These are phyloP conservation scores for Plasmodium sp. DNA, from an alignment of 169 alveolate species.

Conservation along the genomic window DNA sequence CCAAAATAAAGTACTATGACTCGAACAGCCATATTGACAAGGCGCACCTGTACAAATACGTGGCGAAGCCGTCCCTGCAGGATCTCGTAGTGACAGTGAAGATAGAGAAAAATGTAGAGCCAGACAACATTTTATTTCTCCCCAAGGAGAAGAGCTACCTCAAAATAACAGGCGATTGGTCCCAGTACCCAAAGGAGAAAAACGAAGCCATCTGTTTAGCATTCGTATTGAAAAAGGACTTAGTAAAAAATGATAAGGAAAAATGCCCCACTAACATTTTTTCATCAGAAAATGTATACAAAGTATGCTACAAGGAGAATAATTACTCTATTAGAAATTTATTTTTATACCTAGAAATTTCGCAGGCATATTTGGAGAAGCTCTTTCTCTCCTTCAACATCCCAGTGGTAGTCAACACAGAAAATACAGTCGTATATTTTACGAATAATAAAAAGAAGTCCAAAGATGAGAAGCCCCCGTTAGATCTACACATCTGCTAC, in stretches of 20 bases:
- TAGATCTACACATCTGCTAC: constrained; percentile 61
- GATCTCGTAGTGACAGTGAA: constrained; percentile 30
- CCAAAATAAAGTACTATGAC: constrained; percentile 66
- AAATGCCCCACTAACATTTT: constrained; percentile 9
- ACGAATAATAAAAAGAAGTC: constrained; percentile 46
- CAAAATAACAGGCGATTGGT: constrained; percentile 69
- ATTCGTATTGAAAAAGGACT: constrained; percentile 5
- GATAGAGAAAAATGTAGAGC: constrained; percentile 12
- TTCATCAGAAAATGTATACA: constrained; percentile 1
- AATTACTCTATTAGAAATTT: constrained; percentile 41
- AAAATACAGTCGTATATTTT: constrained; percentile 16
- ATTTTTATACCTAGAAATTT: constrained; percentile 58
- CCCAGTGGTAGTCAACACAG: constrained; percentile 51
- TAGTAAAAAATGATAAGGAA: neutral
- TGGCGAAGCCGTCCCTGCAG: constrained; percentile 36
- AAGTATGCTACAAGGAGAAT: constrained; percentile 55
- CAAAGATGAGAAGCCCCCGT: constrained; percentile 36
- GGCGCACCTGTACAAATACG: constrained; percentile 26
- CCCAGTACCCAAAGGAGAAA: constrained; percentile 44
- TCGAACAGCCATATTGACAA: constrained; percentile 23
- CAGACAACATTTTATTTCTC: constrained; percentile 10
- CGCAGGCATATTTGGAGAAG: constrained; percentile 25
- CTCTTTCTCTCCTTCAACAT: constrained; percentile 22
- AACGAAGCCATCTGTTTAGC: constrained; percentile 38
- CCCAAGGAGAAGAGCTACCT: constrained; percentile 35